Base-by-base conservation (phyloP, 2,329 filamentous ascomycete species). In the Fusarium setosum region DNA sequence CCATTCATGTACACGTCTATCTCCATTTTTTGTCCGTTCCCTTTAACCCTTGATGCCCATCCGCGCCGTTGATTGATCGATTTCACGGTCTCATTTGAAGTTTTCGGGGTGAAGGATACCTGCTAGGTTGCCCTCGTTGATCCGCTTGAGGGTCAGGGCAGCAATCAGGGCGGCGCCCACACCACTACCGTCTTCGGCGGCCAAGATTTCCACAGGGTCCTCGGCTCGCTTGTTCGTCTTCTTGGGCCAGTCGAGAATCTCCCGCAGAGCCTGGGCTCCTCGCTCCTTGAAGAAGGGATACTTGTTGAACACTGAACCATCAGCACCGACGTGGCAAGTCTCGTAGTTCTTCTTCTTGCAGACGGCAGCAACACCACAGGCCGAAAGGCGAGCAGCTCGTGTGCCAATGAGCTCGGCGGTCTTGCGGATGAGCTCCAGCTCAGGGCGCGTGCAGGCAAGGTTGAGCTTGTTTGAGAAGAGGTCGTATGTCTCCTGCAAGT, bases 261-360 rank as follows among this genome's bases (percentile, higher is more conserved):
- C 96, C 55, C 93, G 90, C 52, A 99, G 87, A 24, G 96, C 96
- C 77, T 90, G 86, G 13, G 96, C 95, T 56, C 95, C 94, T 54
- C 96, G 91, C 58, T 90, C 88, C 85, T 97, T 97, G 88, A 99
- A 99, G 81, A 97, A 92, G 12, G 96, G 96, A 82, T 99, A 99
- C 79, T 98, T 98, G 86, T 97, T 97, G 84, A 99, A 99, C 54
- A 99, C 95, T 17, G 93, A 97, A 34, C 96, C 96, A 76, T 99
- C 96, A 50, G 96, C 96, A 72, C 96, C 96, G 38, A 99, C 96
- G 79, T 98, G 96, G 83, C 93, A 97, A 34, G 87, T 86, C 74
- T 91, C 82, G 79, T 94, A 95, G 70, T 88, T 87, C 87, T 97
- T 98, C 90, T 98, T 98, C 82, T 91, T 96, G 86, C 92, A 94